Evolutionary conservation across 164 flowering plant genomes (phyloP).

Genomic region (Vitis vinifera): DNA sequence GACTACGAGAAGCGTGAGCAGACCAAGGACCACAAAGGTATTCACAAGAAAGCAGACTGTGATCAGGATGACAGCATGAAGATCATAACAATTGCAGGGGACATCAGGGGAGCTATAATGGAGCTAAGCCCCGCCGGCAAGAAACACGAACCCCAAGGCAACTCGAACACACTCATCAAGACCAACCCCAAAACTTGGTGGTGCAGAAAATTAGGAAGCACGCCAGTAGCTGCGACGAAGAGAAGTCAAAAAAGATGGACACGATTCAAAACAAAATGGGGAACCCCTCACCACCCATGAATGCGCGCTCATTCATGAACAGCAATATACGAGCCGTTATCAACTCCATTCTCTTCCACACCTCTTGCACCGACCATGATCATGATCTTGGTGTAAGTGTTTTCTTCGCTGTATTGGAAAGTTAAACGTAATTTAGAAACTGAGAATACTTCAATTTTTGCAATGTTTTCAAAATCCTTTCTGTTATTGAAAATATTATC

Average conservation of each 20-base stretch:
- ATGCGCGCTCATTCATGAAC: conserved; percentile 42
- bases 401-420: conserved; percentile 37
- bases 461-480: no score
- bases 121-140: conserved; percentile 40
- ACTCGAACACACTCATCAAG: not conserved
- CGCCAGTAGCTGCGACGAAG: conserved; percentile 18
- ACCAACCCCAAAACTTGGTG: not conserved
- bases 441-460: no score
- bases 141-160: conserved; percentile 9
- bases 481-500: no score
- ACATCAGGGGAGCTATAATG: conserved; percentile 87
- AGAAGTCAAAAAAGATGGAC: conserved; percentile 5
- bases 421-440: no score
- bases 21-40: conserved; percentile 16
- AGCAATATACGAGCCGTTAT: conserved; percentile 75
- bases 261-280: no score
- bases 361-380: conserved; percentile 25
- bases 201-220: not conserved
- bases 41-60: conserved; percentile 31
- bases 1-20: not conserved
- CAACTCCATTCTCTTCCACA: conserved; percentile 51
- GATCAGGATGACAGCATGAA: conserved; percentile 34
- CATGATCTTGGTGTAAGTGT: conserved; percentile 66
- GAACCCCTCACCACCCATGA: conserved; percentile 21
- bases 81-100: conserved; percentile 70